Base-by-base conservation (phyloP, 2,329 filamentous ascomycete genomes). In the Penicillium sp. region DNA sequence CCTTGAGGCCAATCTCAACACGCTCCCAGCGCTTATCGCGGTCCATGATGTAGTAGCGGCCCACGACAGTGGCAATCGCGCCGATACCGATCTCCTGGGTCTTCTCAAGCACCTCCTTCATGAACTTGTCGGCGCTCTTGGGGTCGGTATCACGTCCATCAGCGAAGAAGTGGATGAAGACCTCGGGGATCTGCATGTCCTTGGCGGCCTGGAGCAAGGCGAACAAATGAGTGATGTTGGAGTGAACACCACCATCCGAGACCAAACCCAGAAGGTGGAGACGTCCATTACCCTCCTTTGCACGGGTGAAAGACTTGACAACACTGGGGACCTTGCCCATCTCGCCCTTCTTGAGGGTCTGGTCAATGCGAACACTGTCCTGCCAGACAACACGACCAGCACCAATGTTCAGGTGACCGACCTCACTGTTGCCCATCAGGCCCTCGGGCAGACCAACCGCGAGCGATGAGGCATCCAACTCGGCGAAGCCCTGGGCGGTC, bases 11-110 rank as follows among this genome's bases (percentile, higher is more conserved):
- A 67, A 96, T 71, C 81, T 97, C 91, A 66, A 96, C 83, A 73
- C 94, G 86, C 73, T 99, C 94, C 94, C 94, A 99, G 76, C 94
- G 87, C 91, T 97, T 97, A 78, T 99, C 94, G 68, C 94, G 93
- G 82, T 99, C 94, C 94, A 99, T 99, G 78, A 92, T 91, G 77
- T 90, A 99, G 87, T 97, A 99, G 68, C 93, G 88, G 60, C 94
- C 94, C 60, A 97, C 93, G 48, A 97, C 85, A 38, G 94, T 97
- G 33, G 91, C 93, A 64, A 99, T 85, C 78, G 97, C 84, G 66
- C 93, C 94, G 63, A 89, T 78, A 45, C 91, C 93, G 65, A 96
- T 84, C 76, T 97, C 91, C 78, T 94, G 87, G 64, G 85, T 86
- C 68, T 87, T 89, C 58, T 89, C 86, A 60, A 97, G 78, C 37